These are phyloP conservation scores for Piloderma croceum DNA, from an alignment of 768 basidiomycete genomes.

Conservation along the genomic window DNA sequence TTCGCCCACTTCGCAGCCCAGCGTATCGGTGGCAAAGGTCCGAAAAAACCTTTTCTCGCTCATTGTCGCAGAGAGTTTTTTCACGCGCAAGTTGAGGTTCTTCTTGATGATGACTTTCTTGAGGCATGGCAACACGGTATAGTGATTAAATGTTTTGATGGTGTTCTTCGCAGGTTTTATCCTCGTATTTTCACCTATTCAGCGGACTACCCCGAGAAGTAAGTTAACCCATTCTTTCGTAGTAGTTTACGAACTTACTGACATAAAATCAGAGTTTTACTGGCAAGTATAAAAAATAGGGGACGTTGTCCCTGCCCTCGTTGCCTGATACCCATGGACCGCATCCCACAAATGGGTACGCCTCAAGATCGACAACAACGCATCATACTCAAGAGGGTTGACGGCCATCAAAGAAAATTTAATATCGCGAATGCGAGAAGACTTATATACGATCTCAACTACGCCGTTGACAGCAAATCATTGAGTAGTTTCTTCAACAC, in stretches of 20 bases:
- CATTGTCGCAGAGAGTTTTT: constrained; percentile 29
- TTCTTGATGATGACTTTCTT: constrained; percentile 30
- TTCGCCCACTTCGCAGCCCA: background rate
- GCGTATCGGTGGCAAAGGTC: background rate
- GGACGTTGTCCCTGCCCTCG: constrained; percentile 24
- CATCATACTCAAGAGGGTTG: constrained; percentile 4
- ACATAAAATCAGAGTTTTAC: constrained; percentile 4
- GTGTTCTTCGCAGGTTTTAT: constrained; percentile 25
- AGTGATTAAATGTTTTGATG: constrained; percentile 25
- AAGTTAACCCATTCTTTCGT: constrained; percentile 7
- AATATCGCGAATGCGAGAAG: constrained; percentile 14
- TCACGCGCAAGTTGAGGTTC: constrained; percentile 23
- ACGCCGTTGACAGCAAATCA: constrained; percentile 17
- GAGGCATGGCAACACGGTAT: constrained; percentile 30
- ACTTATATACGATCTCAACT: constrained; percentile 24
- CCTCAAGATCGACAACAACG: constrained; percentile 7
- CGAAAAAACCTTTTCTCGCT: constrained; percentile 12
- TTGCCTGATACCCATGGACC: constrained; percentile 18
- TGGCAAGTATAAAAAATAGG: constrained; percentile 16
- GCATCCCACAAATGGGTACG: constrained; percentile 18
- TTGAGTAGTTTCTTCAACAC: constrained; percentile 23
- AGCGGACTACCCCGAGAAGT: constrained; percentile 41
- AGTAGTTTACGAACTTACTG: constrained; percentile 2
- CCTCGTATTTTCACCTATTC: constrained; percentile 31
- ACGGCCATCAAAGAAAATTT: constrained; percentile 6